A percentile compares a stretch with the other conserved stretches of the same genome.
These are phyloP conservation scores for Mimosa bimucronata DNA, from an alignment of 306 rosid genomes.

Conservation along the genomic window DNA sequence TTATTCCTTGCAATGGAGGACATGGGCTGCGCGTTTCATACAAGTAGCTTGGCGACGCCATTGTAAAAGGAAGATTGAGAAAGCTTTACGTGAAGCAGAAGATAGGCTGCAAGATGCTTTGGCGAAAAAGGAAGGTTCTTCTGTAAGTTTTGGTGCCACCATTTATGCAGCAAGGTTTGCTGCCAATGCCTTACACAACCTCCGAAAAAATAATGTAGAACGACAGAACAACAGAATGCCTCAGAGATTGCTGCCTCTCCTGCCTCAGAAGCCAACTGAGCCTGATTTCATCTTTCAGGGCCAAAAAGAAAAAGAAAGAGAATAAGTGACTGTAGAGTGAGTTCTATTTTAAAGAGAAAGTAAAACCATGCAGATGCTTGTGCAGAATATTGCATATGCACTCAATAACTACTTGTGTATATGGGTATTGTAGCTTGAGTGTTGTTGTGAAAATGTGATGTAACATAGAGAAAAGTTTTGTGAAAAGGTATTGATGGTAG, in stretches of 20 bases:
- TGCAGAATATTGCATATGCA: too few relatives aligned
- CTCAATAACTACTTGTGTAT: too few relatives aligned
- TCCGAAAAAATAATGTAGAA: constrained; percentile 41
- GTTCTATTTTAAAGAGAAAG: not conserved
- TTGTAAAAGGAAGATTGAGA: constrained; percentile 57
- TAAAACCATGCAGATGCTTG: constrained; percentile 5
- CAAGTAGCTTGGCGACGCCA: constrained; percentile 74
- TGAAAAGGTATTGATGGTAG: not conserved
- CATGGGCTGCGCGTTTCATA: constrained; percentile 68
- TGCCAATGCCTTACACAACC: constrained; percentile 38
- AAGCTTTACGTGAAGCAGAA: constrained; percentile 54
- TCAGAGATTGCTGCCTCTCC: constrained; percentile 46
- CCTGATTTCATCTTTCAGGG: constrained; percentile 51
- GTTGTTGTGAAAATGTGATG: not conserved
- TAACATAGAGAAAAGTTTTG: not conserved
- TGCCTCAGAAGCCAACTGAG: constrained; percentile 75
- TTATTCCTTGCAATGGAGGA: constrained; percentile 64
- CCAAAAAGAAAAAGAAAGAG: too few relatives aligned
- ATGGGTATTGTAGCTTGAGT: not conserved
- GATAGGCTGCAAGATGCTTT: constrained; percentile 45
- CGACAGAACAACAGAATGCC: constrained; percentile 30
- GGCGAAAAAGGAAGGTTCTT: constrained; percentile 40
- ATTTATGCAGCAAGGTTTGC: constrained; percentile 66
- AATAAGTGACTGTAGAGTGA: not conserved
- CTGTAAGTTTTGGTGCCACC: constrained; percentile 62